Conservation (phyloP, 306 rosid species). For the Quercus rubra region DNA sequence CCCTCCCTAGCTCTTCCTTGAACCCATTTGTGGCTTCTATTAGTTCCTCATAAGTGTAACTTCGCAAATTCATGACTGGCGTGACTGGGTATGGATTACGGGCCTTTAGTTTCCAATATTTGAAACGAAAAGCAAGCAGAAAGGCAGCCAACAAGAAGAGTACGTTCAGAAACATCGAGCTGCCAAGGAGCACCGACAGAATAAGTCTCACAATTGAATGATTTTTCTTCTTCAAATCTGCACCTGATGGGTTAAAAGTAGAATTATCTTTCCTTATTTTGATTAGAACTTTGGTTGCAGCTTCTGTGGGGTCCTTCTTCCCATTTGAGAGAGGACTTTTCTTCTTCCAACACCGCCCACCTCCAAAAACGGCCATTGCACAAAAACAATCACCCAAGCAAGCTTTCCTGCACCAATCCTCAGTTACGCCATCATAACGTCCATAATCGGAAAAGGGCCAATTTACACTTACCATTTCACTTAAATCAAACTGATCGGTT, state of each 20-base stretch:
- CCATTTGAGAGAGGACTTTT: constrained; percentile 28
- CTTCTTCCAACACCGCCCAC: constrained; percentile 22
- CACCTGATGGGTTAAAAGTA: background rate
- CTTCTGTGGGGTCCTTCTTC: background rate
- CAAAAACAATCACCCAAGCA: constrained; percentile 41
- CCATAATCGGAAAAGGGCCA: constrained; percentile 15
- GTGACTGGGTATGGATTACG: background rate
- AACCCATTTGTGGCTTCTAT: no score
- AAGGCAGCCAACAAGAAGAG: background rate
- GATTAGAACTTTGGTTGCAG: constrained; percentile 19
- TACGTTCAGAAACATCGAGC: no score
- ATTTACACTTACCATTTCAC: background rate
- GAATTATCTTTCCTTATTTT: constrained; percentile 6
- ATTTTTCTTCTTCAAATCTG: no score
- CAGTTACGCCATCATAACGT: background rate
- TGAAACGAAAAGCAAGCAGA: background rate
- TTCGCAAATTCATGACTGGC: background rate
- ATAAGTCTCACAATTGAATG: no score
- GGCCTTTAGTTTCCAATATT: background rate
- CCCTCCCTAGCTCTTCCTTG: no score
- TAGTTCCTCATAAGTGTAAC: no score
- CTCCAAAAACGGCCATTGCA: constrained; percentile 7
- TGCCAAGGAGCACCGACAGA: no score
- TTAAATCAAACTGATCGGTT: background rate
- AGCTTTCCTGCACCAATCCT: constrained; percentile 31